A percentile compares a stretch with the other conserved stretches of the same genome.
Evolutionary conservation across 352 stramenopile genomes (phyloP).

Genomic region (Elongisporangium senticosum): DNA sequence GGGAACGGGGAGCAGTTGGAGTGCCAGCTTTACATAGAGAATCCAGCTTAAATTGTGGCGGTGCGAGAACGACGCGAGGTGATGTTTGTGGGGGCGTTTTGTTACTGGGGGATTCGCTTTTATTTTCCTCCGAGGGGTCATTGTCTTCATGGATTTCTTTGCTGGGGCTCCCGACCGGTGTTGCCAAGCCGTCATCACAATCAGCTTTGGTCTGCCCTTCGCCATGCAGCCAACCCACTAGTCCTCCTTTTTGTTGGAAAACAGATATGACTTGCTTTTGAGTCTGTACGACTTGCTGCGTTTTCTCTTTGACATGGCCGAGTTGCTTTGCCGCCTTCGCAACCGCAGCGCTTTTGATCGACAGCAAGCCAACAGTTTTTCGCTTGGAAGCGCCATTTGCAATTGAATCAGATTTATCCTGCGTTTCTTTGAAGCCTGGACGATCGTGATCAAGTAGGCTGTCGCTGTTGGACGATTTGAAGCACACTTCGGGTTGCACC

Average conservation of each 20-base stretch:
- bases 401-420: background rate
- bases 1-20: background rate
- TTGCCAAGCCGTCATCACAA: constrained; percentile 1
- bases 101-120: constrained; percentile 3
- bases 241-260: constrained; percentile 60
- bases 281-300: constrained; percentile 20
- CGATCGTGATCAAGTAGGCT: background rate
- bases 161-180: background rate
- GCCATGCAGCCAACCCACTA: constrained; percentile 62
- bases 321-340: constrained; percentile 7
- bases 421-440: background rate
- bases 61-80: background rate
- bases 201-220: constrained; percentile 14
- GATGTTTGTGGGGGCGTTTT: background rate
- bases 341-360: constrained; percentile 6
- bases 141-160: background rate
- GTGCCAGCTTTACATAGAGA: background rate
- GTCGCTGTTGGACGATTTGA: background rate
- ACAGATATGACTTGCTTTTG: constrained; percentile 35
- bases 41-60: background rate
- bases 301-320: constrained; percentile 37
- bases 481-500: constrained; percentile 1
- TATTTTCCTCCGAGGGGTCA: constrained; percentile 9
- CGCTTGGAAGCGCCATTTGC: background rate
- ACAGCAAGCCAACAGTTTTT: background rate